phyloP scores from a whole-genome alignment of 768 basidiomycete genomes.

The Termitomyces sp. region DNA sequence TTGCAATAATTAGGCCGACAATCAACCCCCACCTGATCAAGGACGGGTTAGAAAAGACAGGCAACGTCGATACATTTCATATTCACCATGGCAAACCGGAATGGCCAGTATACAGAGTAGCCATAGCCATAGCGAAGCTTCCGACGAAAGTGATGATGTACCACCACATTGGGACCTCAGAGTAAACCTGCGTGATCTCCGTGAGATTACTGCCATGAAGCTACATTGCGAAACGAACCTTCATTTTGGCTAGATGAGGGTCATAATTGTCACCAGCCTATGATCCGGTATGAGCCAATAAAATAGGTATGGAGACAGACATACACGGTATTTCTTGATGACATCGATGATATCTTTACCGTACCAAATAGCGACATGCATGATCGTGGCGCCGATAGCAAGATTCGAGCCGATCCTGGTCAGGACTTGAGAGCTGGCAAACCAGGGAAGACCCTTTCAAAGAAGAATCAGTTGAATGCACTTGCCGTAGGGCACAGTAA shows the following conservation, averaged over 20 bases:
- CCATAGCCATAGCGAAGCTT: conserved; percentile 48
- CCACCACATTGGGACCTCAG: conserved; percentile 48
- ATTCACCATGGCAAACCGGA: conserved; percentile 53
- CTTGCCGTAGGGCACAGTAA: neutral
- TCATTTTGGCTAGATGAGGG: conserved; percentile 56
- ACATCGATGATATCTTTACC: conserved; percentile 40
- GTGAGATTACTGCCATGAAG: neutral
- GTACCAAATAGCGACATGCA: conserved; percentile 50
- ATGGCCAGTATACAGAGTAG: conserved; percentile 46
- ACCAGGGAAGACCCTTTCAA: conserved; percentile 38
- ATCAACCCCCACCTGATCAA: conserved; percentile 42
- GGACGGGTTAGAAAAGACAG: neutral
- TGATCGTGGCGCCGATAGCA: conserved; percentile 43
- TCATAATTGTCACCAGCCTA: conserved; percentile 36
- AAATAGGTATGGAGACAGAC: neutral
- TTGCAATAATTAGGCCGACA: conserved; percentile 47
- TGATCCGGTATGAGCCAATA: neutral
- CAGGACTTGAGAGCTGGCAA: conserved; percentile 39
- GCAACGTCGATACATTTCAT: neutral
- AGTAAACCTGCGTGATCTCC: conserved; percentile 16
- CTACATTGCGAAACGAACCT: conserved; percentile 18
- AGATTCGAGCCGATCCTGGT: conserved; percentile 32
- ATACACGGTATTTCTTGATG: conserved; percentile 36
- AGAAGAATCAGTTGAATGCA: neutral
- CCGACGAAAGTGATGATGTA: conserved; percentile 37